A percentile compares a stretch with the other conserved stretches of the same genome.
These are phyloP conservation scores for Ophiocordyceps camponoti-leonardi DNA, from an alignment of 2,329 filamentous ascomycete genomes.

Conservation along the genomic window DNA sequence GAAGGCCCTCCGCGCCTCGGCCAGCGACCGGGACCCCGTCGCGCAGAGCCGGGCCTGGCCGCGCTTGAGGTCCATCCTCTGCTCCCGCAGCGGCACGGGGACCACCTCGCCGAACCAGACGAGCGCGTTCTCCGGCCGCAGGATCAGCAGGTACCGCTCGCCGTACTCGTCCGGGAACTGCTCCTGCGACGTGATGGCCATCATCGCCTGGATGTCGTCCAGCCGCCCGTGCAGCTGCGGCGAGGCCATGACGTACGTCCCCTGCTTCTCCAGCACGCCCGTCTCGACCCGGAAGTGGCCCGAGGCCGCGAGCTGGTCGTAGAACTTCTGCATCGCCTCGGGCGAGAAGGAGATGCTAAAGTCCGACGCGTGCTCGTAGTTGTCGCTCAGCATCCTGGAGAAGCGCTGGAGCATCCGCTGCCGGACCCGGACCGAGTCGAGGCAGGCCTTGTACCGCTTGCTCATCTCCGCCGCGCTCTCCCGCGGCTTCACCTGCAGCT, in stretches of 20 bases:
- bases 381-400: constrained; percentile 73
- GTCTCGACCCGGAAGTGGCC: constrained; percentile 80
- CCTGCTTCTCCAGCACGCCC: constrained; percentile 51
- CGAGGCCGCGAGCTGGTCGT: constrained; percentile 62
- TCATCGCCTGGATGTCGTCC: constrained; percentile 69
- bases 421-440: constrained; percentile 89
- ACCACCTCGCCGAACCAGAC: constrained; percentile 70
- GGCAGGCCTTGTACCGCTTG: constrained; percentile 86
- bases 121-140: constrained; percentile 64
- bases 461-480: constrained; percentile 82
- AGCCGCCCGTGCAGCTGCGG: constrained; percentile 57
- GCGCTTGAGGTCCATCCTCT: constrained; percentile 68
- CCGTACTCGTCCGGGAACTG: constrained; percentile 50
- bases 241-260: constrained; percentile 72
- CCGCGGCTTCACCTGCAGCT: constrained; percentile 68
- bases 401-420: constrained; percentile 96
- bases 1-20: constrained; percentile 64
- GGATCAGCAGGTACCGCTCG: constrained; percentile 63
- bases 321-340: constrained; percentile 56
- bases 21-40: constrained; percentile 64
- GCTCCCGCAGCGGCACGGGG: constrained; percentile 53
- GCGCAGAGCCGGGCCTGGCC: constrained; percentile 80
- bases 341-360: constrained; percentile 65
- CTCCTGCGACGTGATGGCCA: constrained; percentile 49
- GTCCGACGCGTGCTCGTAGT: constrained; percentile 93